Percentiles rank a stretch among this genome's conserved stretches.
phyloP scores from a whole-genome alignment of 257 asterid species.

The Thymus mandschuricus region DNA sequence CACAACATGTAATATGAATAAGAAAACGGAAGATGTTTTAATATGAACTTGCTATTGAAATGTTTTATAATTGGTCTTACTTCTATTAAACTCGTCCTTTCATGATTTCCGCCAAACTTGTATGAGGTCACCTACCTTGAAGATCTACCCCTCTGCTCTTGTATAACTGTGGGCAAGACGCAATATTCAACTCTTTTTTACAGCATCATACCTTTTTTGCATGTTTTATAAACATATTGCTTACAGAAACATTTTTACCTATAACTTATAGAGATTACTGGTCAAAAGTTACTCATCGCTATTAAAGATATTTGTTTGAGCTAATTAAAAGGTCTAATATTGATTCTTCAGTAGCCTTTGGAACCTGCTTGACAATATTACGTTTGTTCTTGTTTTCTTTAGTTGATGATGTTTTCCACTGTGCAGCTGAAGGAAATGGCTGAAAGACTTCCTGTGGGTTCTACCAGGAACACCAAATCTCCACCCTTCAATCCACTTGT shows the following conservation, averaged over 20 bases:
- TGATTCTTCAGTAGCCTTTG: not conserved
- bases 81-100: not conserved
- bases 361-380: not conserved
- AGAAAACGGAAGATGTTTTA: not conserved
- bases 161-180: slow-evolving; percentile 1
- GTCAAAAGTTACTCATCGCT: not conserved
- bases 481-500: slow-evolving; percentile 58
- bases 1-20: slow-evolving; percentile 12
- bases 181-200: not conserved
- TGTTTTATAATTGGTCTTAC: not conserved
- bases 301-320: not conserved
- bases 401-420: slow-evolving; percentile 27
- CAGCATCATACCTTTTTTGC: not conserved
- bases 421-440: slow-evolving; percentile 97
- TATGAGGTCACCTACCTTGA: not conserved
- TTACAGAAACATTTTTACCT: not conserved
- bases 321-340: not conserved
- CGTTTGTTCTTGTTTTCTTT: slow-evolving; percentile 4
- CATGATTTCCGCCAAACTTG: not conserved
- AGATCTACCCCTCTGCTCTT: slow-evolving; percentile 16
- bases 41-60: not conserved
- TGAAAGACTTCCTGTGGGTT: slow-evolving; percentile 96
- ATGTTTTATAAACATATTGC: not conserved
- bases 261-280: not conserved
- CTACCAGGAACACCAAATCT: slow-evolving; percentile 70